phyloP scores from a whole-genome alignment of 1,284 basidiomycete species.

The Sporisorium iseilematis-ciliati region DNA sequence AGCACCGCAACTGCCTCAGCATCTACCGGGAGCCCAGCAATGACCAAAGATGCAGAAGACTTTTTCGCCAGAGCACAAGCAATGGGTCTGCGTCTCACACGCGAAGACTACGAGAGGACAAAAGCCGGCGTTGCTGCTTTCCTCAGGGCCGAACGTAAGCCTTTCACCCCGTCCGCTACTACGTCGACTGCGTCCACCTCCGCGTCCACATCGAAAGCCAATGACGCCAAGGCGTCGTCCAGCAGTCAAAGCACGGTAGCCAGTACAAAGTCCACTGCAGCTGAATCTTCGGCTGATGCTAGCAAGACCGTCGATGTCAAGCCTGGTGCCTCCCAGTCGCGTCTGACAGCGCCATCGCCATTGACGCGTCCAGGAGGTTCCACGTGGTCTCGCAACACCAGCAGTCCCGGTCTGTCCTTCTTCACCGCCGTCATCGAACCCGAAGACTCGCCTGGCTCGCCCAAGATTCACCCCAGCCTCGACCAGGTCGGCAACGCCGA shows the following conservation, averaged over 20 bases:
- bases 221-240: slow-evolving; percentile 12
- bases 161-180: slow-evolving; percentile 19
- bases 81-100: slow-evolving; percentile 62
- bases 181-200: slow-evolving; percentile 6
- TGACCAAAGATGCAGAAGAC: slow-evolving; percentile 57
- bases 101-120: slow-evolving; percentile 66
- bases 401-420: slow-evolving; percentile 56
- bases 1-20: background rate
- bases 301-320: slow-evolving; percentile 16
- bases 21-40: slow-evolving; percentile 13
- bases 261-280: slow-evolving; percentile 8
- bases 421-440: slow-evolving; percentile 56
- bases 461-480: slow-evolving; percentile 47
- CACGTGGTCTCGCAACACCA: slow-evolving; percentile 40
- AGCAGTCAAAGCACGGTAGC: slow-evolving; percentile 2
- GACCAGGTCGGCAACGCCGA: slow-evolving; percentile 59
- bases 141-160: slow-evolving; percentile 62
- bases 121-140: slow-evolving; percentile 66
- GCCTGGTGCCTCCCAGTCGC: slow-evolving; percentile 16
- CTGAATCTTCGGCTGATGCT: slow-evolving; percentile 6
- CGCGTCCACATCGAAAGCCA: slow-evolving; percentile 10
- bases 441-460: slow-evolving; percentile 31
- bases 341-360: slow-evolving; percentile 30
- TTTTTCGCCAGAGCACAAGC: slow-evolving; percentile 67
- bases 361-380: slow-evolving; percentile 26